These are phyloP conservation scores for Aspergillus sclerotioniger DNA, from an alignment of 495 filamentous ascomycete species.

Conservation along the genomic window DNA sequence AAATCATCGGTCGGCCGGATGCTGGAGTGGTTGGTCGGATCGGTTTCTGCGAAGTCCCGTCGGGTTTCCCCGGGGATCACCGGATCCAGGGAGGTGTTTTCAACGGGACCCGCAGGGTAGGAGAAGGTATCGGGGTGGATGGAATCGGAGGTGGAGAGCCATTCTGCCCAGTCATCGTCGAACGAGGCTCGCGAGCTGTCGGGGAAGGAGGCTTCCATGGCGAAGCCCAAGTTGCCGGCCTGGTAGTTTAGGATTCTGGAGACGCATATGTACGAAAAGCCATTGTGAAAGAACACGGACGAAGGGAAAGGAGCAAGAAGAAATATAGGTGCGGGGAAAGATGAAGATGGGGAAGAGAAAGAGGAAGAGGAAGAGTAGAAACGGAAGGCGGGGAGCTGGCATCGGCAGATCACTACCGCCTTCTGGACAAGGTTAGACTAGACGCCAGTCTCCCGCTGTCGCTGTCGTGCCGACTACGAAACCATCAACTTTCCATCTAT, in stretches of 20 bases:
- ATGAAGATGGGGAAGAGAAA: not conserved
- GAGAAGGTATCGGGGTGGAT: not conserved
- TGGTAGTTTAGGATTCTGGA: not conserved
- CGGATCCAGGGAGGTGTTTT: not conserved
- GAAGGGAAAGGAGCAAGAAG: not conserved
- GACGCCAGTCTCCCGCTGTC: not conserved
- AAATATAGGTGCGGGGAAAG: too few relatives aligned
- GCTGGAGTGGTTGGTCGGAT: not conserved
- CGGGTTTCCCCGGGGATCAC: not conserved
- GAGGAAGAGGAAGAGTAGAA: not conserved
- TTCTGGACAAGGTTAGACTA: not conserved
- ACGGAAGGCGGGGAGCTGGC: not conserved
- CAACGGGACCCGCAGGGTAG: not conserved
- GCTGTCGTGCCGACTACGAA: too few relatives aligned
- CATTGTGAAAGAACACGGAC: not conserved
- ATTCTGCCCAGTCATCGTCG: not conserved
- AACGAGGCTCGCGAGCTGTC: not conserved
- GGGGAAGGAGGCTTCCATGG: not conserved
- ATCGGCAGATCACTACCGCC: not conserved
- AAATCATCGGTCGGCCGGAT: slow-evolving; percentile 10
- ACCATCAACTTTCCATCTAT: too few relatives aligned
- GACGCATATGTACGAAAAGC: not conserved
- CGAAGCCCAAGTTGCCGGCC: not conserved
- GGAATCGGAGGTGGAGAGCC: not conserved
- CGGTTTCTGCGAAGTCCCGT: not conserved